Evolutionary conservation across 2,329 filamentous ascomycete genomes (phyloP).

Genomic region (Atkinsonella texensis): DNA sequence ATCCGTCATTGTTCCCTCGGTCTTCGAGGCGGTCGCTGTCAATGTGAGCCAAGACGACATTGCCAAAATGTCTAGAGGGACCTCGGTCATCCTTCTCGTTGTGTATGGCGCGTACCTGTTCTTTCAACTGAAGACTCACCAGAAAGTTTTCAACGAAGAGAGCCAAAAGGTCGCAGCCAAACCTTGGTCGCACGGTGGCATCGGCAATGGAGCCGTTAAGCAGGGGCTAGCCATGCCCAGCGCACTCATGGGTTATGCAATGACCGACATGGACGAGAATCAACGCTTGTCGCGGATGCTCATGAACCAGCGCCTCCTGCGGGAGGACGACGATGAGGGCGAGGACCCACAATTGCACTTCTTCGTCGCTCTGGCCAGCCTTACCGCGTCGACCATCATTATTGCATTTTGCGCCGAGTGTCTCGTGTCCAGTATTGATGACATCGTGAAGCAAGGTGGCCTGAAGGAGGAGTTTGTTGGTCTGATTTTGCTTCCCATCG

Average conservation of each 20-base stretch:
- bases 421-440: slow-evolving; percentile 62
- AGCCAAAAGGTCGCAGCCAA: slow-evolving; percentile 63
- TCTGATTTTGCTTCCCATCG: slow-evolving; percentile 68
- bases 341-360: slow-evolving; percentile 67
- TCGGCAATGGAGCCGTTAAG: slow-evolving; percentile 21
- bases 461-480: slow-evolving; percentile 67
- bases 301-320: slow-evolving; percentile 23
- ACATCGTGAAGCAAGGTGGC: slow-evolving; percentile 45
- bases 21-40: slow-evolving; percentile 49
- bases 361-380: slow-evolving; percentile 57
- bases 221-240: slow-evolving; percentile 29
- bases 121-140: slow-evolving; percentile 86
- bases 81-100: slow-evolving; percentile 66
- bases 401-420: slow-evolving; percentile 76
- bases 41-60: slow-evolving; percentile 35
- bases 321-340: slow-evolving; percentile 52
- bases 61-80: slow-evolving; percentile 56
- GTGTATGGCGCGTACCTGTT: slow-evolving; percentile 76
- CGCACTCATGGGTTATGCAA: slow-evolving; percentile 24
- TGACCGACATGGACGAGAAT: slow-evolving; percentile 23
- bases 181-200: slow-evolving; percentile 26
- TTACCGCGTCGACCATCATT: slow-evolving; percentile 61
- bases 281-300: slow-evolving; percentile 33
- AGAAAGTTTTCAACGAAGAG: slow-evolving; percentile 65
- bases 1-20: slow-evolving; percentile 79